A percentile compares a stretch with the other conserved stretches of the same genome.
phyloP scores from a whole-genome alignment of 2,329 filamentous ascomycete genomes.

The Penicillium janthinellum region DNA sequence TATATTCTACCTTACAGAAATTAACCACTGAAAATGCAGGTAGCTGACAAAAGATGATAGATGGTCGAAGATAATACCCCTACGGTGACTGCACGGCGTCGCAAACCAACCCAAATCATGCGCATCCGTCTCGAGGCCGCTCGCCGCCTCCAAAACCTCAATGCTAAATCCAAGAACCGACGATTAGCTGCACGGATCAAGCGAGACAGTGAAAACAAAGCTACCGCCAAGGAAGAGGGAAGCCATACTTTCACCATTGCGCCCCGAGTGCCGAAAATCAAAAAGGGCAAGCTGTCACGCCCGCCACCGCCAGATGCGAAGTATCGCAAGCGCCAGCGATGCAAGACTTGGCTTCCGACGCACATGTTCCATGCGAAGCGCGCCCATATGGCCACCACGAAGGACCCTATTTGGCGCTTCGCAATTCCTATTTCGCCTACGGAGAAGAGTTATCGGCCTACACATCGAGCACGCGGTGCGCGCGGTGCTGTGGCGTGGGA shows the following conservation, averaged over 20 bases:
- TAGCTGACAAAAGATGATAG: conserved; percentile 41
- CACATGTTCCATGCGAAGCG: conserved; percentile 93
- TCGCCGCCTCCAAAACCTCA: conserved; percentile 67
- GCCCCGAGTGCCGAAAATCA: conserved; percentile 63
- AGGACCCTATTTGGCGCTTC: conserved; percentile 85
- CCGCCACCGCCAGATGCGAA: conserved; percentile 64
- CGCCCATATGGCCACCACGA: conserved; percentile 80
- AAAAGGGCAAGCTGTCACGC: conserved; percentile 69
- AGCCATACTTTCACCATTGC: conserved; percentile 40
- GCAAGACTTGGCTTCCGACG: conserved; percentile 93
- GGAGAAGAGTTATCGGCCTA: conserved; percentile 85
- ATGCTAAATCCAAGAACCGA: conserved; percentile 47
- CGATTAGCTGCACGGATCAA: conserved; percentile 49
- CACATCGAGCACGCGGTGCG: conserved; percentile 74
- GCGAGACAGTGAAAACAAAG: conserved; percentile 34
- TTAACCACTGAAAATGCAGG: not conserved
- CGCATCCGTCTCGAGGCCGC: conserved; percentile 71
- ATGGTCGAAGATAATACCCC: conserved; percentile 93
- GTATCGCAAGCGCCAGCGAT: conserved; percentile 80
- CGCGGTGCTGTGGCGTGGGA: conserved; percentile 87
- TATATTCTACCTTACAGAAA: conserved; percentile 27
- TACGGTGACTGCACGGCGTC: conserved; percentile 62
- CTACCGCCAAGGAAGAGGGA: conserved; percentile 26
- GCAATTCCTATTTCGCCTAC: conserved; percentile 81
- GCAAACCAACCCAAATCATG: conserved; percentile 49